These are phyloP conservation scores for Rhododendron kiyosumense DNA, from an alignment of 148 eudicot genomes.

Conservation along the genomic window DNA sequence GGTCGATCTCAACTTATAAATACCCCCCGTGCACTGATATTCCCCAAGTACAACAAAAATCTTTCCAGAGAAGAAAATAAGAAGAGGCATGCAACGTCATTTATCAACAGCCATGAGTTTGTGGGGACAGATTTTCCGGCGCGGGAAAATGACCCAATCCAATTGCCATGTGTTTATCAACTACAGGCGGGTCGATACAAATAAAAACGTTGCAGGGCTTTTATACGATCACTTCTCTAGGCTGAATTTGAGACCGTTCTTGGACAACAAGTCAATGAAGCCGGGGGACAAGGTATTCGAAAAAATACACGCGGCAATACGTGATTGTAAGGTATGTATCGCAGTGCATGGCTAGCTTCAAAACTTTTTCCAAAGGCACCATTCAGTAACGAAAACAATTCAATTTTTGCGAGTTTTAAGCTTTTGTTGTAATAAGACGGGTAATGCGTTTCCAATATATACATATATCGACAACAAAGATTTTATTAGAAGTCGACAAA, in stretches of 20 bases:
- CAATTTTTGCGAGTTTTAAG: background rate
- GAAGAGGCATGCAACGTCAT: background rate
- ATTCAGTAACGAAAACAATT: background rate
- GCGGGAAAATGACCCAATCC: background rate
- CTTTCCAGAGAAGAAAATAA: background rate
- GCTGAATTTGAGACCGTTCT: conserved; percentile 30
- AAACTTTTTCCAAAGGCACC: background rate
- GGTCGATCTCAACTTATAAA: background rate
- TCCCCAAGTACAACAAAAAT: background rate
- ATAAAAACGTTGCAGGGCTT: conserved; percentile 36
- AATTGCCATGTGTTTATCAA: conserved; percentile 35
- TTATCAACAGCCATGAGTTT: background rate
- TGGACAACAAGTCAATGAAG: conserved; percentile 41
- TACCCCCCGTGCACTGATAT: background rate
- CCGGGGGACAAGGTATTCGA: conserved; percentile 39
- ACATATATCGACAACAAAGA: too few species aligned
- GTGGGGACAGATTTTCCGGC: background rate
- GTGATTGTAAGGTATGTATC: conserved; percentile 26
- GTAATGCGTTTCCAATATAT: background rate
- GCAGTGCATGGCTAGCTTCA: conserved; percentile 14
- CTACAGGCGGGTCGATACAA: conserved; percentile 42
- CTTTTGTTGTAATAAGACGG: background rate
- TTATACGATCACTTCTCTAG: conserved; percentile 23
- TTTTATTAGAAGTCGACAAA: too few species aligned
- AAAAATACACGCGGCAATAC: conserved; percentile 23